These are phyloP conservation scores for Aspergillus sp. DNA, from an alignment of 2,329 filamentous ascomycete genomes.

Conservation along the genomic window DNA sequence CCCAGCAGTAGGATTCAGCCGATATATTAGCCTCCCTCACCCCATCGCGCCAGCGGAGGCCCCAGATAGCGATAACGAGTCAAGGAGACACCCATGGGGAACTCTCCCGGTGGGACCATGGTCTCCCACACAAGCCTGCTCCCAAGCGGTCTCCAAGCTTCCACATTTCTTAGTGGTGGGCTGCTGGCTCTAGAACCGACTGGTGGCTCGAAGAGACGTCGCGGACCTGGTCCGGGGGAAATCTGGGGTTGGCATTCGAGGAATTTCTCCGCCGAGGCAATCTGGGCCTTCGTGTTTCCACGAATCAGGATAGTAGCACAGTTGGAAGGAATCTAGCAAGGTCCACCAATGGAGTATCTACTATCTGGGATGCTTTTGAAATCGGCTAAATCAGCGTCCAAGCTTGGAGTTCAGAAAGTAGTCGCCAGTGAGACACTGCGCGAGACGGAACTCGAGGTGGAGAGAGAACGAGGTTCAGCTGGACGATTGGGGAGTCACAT, in stretches of 20 bases:
- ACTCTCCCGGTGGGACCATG: conserved; percentile 24
- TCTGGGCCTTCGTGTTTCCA: conserved; percentile 27
- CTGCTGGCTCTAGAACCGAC: conserved; percentile 24
- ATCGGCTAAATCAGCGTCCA: background rate
- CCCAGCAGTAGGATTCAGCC: conserved; percentile 21
- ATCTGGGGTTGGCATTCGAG: conserved; percentile 36
- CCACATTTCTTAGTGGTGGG: conserved; percentile 35
- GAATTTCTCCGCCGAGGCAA: conserved; percentile 33
- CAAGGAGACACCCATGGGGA: conserved; percentile 8
- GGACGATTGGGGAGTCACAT: background rate
- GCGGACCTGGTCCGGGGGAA: conserved; percentile 26
- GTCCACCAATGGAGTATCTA: conserved; percentile 35
- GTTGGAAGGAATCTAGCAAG: conserved; percentile 23
- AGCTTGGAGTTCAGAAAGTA: background rate
- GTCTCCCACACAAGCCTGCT: conserved; percentile 18
- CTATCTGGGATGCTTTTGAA: background rate
- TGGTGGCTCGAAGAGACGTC: background rate
- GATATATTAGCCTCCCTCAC: conserved; percentile 20
- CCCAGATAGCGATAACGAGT: conserved; percentile 12
- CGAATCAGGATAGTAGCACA: conserved; percentile 30
- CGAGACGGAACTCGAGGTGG: background rate
- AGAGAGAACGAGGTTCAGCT: background rate
- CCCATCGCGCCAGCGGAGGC: conserved; percentile 8
- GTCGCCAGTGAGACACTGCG: background rate
- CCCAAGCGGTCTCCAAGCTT: conserved; percentile 16